Conservation (phyloP, 1,284 basidiomycete species). For the Kwoniella shivajii region DNA sequence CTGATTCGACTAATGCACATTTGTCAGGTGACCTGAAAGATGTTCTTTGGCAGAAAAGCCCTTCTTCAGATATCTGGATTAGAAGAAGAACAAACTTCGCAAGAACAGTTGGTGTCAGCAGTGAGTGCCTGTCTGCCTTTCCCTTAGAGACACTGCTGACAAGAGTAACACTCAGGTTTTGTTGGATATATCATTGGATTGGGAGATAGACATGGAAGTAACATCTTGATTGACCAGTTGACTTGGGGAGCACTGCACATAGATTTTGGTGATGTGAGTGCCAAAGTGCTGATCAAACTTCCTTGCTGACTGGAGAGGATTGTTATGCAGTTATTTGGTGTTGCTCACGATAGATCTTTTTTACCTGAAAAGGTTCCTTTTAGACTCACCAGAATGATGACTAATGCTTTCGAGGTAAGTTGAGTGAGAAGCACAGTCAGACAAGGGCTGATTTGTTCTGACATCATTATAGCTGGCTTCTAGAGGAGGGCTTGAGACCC, state of each 20-base stretch:
- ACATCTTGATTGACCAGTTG: slow-evolving; percentile 48
- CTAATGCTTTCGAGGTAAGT: slow-evolving; percentile 47
- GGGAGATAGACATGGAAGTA: slow-evolving; percentile 48
- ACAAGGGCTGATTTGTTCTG: background rate
- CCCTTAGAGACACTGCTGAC: background rate
- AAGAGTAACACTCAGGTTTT: slow-evolving; percentile 28
- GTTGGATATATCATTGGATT: slow-evolving; percentile 49
- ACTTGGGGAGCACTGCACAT: slow-evolving; percentile 51
- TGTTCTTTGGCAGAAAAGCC: slow-evolving; percentile 47
- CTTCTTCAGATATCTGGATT: slow-evolving; percentile 47
- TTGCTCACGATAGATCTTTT: slow-evolving; percentile 37
- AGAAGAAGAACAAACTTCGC: slow-evolving; percentile 47
- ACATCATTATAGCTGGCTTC: slow-evolving; percentile 31
- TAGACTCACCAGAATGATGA: slow-evolving; percentile 50
- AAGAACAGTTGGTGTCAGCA: slow-evolving; percentile 45
- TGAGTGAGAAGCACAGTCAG: too few relatives aligned
- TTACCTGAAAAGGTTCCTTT: slow-evolving; percentile 50
- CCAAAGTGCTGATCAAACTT: background rate
- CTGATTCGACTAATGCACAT: background rate
- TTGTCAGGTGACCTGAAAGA: slow-evolving; percentile 45
- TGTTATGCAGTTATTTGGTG: slow-evolving; percentile 32
- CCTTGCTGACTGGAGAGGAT: slow-evolving; percentile 13
- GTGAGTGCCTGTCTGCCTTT: slow-evolving; percentile 20
- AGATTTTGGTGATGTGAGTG: slow-evolving; percentile 50
- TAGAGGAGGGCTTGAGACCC: slow-evolving; percentile 29